Percentiles rank a stretch among this genome's conserved stretches.
phyloP scores from a whole-genome alignment of 495 filamentous ascomycete species.

The Extremus antarcticus region DNA sequence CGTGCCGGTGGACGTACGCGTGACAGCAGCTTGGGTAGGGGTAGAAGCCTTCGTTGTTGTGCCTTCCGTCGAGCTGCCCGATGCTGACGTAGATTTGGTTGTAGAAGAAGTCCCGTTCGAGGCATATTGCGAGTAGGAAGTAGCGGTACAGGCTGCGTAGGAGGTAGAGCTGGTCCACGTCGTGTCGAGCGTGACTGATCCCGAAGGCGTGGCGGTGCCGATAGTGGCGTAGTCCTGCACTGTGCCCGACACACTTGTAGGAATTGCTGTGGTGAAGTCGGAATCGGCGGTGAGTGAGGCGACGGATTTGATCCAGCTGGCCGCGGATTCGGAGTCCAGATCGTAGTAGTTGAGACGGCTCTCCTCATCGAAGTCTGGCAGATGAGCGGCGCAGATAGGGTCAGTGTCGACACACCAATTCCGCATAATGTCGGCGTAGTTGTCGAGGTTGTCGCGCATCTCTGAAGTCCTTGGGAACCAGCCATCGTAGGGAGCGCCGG shows the following conservation, averaged over 20 bases:
- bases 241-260: slow-evolving; percentile 2
- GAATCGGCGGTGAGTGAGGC: slow-evolving; percentile 1
- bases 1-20: too few relatives aligned
- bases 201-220: slow-evolving; percentile 3
- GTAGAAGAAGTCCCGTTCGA: neutral
- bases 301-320: slow-evolving; percentile 9
- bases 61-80: too few relatives aligned
- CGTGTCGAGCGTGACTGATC: neutral
- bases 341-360: slow-evolving; percentile 19
- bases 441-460: neutral
- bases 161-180: neutral
- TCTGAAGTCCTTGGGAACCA: slow-evolving; percentile 3
- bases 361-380: neutral
- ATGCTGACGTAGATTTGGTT: too few relatives aligned
- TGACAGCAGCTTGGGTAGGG: too few relatives aligned
- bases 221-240: slow-evolving; percentile 7
- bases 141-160: slow-evolving; percentile 1
- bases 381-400: slow-evolving; percentile 14
- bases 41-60: too few relatives aligned
- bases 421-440: slow-evolving; percentile 15
- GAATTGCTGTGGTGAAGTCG: slow-evolving; percentile 1
- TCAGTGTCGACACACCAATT: slow-evolving; percentile 16
- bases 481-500: slow-evolving; percentile 9
- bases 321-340: slow-evolving; percentile 11
- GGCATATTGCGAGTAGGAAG: slow-evolving; percentile 1